Percentiles rank a stretch among this genome's conserved stretches.
These are phyloP conservation scores for Fusarium acutatum DNA, from an alignment of 2,329 filamentous ascomycete genomes.

Conservation along the genomic window DNA sequence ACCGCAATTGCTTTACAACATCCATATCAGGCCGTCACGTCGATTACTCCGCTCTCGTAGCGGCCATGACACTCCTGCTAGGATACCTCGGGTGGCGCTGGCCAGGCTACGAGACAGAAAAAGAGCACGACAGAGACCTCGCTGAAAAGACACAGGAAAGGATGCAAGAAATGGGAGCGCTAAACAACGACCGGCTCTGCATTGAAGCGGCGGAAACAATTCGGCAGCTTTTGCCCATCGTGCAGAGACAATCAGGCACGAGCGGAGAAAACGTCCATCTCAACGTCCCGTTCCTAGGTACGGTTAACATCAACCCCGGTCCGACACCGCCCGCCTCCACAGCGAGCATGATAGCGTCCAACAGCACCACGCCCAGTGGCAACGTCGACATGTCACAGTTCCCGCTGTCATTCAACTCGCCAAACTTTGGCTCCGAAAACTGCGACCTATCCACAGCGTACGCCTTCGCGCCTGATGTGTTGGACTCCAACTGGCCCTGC, in stretches of 20 bases:
- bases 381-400: slow-evolving; percentile 13
- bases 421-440: not conserved
- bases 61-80: slow-evolving; percentile 59
- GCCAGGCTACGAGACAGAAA: slow-evolving; percentile 35
- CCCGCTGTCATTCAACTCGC: slow-evolving; percentile 16
- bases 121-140: slow-evolving; percentile 47
- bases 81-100: slow-evolving; percentile 56
- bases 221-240: slow-evolving; percentile 53
- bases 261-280: slow-evolving; percentile 46
- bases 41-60: slow-evolving; percentile 62
- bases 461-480: slow-evolving; percentile 2
- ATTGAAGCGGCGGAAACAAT: slow-evolving; percentile 55
- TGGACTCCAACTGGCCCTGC: slow-evolving; percentile 37
- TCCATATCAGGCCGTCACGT: slow-evolving; percentile 51
- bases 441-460: slow-evolving; percentile 10
- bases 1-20: slow-evolving; percentile 45
- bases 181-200: slow-evolving; percentile 53
- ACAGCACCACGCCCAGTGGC: slow-evolving; percentile 13
- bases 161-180: slow-evolving; percentile 50
- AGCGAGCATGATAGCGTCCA: slow-evolving; percentile 19
- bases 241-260: slow-evolving; percentile 41
- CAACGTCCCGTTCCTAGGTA: slow-evolving; percentile 57
- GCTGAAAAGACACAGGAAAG: slow-evolving; percentile 48
- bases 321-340: slow-evolving; percentile 27
- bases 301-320: slow-evolving; percentile 52